These are phyloP conservation scores for Cyphellophora europaea DNA, from an alignment of 2,329 filamentous ascomycete genomes.

Conservation along the genomic window DNA sequence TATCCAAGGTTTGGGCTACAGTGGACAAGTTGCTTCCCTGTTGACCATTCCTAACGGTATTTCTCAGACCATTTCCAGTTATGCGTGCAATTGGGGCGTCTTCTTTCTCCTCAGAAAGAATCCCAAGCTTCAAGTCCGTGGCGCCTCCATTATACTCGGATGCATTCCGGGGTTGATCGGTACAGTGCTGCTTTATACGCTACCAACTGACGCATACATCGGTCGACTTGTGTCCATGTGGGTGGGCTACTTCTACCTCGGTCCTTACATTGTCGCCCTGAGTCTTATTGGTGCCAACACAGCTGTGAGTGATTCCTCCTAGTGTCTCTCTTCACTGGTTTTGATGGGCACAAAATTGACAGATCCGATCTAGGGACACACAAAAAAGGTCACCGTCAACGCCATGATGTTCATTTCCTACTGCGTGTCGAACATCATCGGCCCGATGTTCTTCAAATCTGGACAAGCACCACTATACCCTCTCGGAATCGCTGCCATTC, in stretches of 20 bases:
- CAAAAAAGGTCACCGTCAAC: conserved; percentile 41
- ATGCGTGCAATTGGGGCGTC: conserved; percentile 30
- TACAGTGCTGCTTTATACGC: conserved; percentile 26
- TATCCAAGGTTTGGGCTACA: conserved; percentile 34
- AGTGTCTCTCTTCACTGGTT: conserved; percentile 32
- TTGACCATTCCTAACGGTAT: conserved; percentile 35
- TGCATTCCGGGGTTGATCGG: conserved; percentile 38
- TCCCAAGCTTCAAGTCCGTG: conserved; percentile 30
- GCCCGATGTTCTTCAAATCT: conserved; percentile 5
- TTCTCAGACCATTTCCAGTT: conserved; percentile 30
- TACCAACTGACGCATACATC: conserved; percentile 27
- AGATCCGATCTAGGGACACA: too few species aligned
- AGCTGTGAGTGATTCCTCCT: conserved; percentile 20
- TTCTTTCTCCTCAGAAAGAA: conserved; percentile 30
- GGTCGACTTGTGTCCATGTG: conserved; percentile 34
- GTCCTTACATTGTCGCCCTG: conserved; percentile 21
- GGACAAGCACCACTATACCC: conserved; percentile 5
- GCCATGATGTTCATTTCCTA: conserved; percentile 33
- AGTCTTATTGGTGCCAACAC: conserved; percentile 22
- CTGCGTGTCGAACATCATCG: conserved; percentile 6
- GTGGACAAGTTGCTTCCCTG: conserved; percentile 32
- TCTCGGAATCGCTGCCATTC: conserved; percentile 5
- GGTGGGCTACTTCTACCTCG: conserved; percentile 29
- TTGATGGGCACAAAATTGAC: conserved; percentile 37
- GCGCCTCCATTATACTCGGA: conserved; percentile 31